Base-by-base conservation (phyloP, 2,329 filamentous ascomycete genomes). In the Penicillium frequentans region DNA sequence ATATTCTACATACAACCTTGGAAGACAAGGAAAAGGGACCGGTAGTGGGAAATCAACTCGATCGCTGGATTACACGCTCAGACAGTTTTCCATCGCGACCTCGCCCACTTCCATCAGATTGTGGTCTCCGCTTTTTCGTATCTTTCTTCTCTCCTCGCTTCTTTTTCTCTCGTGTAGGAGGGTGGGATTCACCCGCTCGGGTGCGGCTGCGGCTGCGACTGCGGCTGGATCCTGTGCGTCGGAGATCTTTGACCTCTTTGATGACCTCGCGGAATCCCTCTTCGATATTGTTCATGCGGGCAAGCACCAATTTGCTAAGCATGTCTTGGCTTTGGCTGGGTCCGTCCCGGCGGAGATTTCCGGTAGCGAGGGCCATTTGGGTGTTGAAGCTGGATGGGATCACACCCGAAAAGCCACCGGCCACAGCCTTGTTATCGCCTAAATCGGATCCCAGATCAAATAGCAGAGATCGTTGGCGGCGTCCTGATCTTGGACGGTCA, bases 241-340 rank as follows among this genome's bases (percentile, higher is more conserved):
- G 61, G 23, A 77, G 64, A 52, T 86, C 85, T 60, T 90, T 86
- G 72, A 96, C 88, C 73, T 95, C 91, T 60, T 85, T 86, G 55
- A 92, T 84, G n/a, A 96, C 88, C 58, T 96, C 91, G 2, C 89
- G 84, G 72, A 98, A 93, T 14, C 92, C 89, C 74, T 96, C 91
- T 72, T 98, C 93, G 2, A 98, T 81, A 8, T 89, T 93, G 72
- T 95, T 95, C 91, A 97, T 97, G 33, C 91, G 82, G 9, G 91
- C 91, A 46, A 97, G 79, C 75, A 97, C 89, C 46, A 96, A 82
- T 55, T 91, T 85, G 64, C 88, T 84, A 69, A 89, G 87, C 83
- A 93, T 89, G 42, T 90, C 84, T 68, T 90, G 88, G 72, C 84
- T 81, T 80, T 79, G 78, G 26, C 77, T 77, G 13, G 75, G 74